phyloP scores from a whole-genome alignment of 441 rosid genomes.

The Iberis amara region DNA sequence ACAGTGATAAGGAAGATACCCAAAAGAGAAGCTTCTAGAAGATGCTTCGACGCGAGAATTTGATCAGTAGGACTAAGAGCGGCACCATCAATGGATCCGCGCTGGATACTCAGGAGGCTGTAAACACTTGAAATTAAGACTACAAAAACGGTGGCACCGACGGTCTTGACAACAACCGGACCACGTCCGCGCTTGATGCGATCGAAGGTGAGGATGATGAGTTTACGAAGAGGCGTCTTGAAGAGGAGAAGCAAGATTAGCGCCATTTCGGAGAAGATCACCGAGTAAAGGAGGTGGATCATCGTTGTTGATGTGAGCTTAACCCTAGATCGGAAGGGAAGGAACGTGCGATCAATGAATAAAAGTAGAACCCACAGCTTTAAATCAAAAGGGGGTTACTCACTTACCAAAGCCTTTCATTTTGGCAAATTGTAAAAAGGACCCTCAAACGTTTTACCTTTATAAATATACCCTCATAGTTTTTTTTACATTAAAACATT shows the following conservation, averaged over 20 bases:
- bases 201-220: constrained; percentile 60
- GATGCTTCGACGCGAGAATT: constrained; percentile 60
- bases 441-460: too few relatives aligned
- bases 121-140: constrained; percentile 55
- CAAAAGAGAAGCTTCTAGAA: constrained; percentile 87
- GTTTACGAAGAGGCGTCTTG: constrained; percentile 72
- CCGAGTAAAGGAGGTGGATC: constrained; percentile 63
- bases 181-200: constrained; percentile 78
- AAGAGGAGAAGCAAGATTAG: constrained; percentile 60
- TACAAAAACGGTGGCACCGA: constrained; percentile 47
- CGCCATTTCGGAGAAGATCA: constrained; percentile 57
- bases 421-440: too few relatives aligned
- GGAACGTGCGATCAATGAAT: constrained; percentile 18
- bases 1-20: constrained; percentile 30
- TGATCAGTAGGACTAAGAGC: constrained; percentile 73
- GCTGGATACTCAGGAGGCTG: constrained; percentile 51
- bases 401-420: too few relatives aligned
- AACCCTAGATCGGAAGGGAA: constrained; percentile 30
- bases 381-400: too few relatives aligned
- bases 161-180: constrained; percentile 64
- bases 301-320: constrained; percentile 29
- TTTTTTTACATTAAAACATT: too few relatives aligned
- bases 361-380: not conserved
- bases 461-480: too few relatives aligned
- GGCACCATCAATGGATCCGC: constrained; percentile 48